These are phyloP conservation scores for Diaporthe sp. DNA, from an alignment of 2,329 filamentous ascomycete species.

Conservation along the genomic window DNA sequence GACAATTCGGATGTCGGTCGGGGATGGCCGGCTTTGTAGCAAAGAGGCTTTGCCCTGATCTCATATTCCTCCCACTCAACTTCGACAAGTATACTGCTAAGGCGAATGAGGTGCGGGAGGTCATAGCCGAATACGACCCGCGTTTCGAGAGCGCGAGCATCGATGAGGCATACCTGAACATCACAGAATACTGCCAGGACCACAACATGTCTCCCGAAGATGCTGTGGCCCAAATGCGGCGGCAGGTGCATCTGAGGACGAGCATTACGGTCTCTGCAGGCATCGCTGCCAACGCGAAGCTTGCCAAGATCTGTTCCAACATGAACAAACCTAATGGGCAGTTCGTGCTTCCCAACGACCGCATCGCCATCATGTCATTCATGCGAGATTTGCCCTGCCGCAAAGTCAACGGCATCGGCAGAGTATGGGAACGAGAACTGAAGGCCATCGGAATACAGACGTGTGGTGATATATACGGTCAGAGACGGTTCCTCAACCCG, in stretches of 20 bases:
- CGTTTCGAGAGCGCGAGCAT: slow-evolving; percentile 94
- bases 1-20: slow-evolving; percentile 90
- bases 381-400: slow-evolving; percentile 87
- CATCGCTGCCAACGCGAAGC: slow-evolving; percentile 91
- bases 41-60: slow-evolving; percentile 89
- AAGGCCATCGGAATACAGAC: slow-evolving; percentile 88
- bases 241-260: slow-evolving; percentile 80
- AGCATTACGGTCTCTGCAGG: slow-evolving; percentile 93
- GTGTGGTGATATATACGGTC: slow-evolving; percentile 87
- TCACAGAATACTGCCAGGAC: slow-evolving; percentile 85
- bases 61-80: slow-evolving; percentile 86
- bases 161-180: slow-evolving; percentile 96
- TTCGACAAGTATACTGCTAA: slow-evolving; percentile 94
- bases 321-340: slow-evolving; percentile 98
- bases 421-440: slow-evolving; percentile 92
- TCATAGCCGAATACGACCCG: slow-evolving; percentile 89
- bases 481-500: slow-evolving; percentile 79
- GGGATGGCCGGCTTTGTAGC: slow-evolving; percentile 98
- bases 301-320: slow-evolving; percentile 97
- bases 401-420: slow-evolving; percentile 95
- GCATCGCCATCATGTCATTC: slow-evolving; percentile 83
- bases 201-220: slow-evolving; percentile 79
- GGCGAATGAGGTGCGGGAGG: slow-evolving; percentile 85
- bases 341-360: slow-evolving; percentile 80
- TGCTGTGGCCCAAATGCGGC: slow-evolving; percentile 82